A percentile compares a stretch with the other conserved stretches of the same genome.
phyloP scores from a whole-genome alignment of 805 yeast genomes.

The Cyberlindnera maclurae region DNA sequence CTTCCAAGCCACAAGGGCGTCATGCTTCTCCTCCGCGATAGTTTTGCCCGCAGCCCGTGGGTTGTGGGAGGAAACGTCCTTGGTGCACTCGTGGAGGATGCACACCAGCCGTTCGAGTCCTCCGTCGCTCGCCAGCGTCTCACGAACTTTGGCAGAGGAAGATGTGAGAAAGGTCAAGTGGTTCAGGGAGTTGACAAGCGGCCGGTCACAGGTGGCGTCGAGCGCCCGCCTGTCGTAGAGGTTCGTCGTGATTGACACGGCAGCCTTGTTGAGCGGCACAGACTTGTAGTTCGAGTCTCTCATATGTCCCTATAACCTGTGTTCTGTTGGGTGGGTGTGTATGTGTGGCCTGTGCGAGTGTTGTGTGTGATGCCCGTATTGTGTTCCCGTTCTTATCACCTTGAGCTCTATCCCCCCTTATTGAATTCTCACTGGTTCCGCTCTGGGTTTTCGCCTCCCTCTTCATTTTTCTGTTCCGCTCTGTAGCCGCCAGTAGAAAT shows the following conservation, averaged over 20 bases:
- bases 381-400: not conserved
- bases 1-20: slow-evolving; percentile 81
- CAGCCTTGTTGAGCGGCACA: slow-evolving; percentile 74
- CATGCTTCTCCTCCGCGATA: slow-evolving; percentile 27
- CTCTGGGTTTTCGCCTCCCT: not conserved
- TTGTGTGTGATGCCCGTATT: not conserved
- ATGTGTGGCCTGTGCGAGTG: not conserved
- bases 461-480: not conserved
- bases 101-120: slow-evolving; percentile 85
- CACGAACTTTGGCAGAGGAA: slow-evolving; percentile 82
- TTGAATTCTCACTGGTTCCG: not conserved
- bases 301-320: slow-evolving; percentile 36
- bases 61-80: slow-evolving; percentile 2
- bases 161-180: slow-evolving; percentile 84
- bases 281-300: slow-evolving; percentile 85
- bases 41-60: slow-evolving; percentile 12
- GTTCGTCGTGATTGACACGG: slow-evolving; percentile 84
- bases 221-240: slow-evolving; percentile 89
- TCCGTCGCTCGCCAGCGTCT: slow-evolving; percentile 83
- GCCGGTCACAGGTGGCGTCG: slow-evolving; percentile 84
- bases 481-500: too few relatives aligned
- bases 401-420: too few relatives aligned
- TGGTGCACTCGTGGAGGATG: slow-evolving; percentile 69
- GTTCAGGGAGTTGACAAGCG: slow-evolving; percentile 85
- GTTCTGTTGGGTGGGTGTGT: not conserved